Conservation (phyloP, 1,139 yeast genomes). For the Geotrichum citri-aurantii region DNA sequence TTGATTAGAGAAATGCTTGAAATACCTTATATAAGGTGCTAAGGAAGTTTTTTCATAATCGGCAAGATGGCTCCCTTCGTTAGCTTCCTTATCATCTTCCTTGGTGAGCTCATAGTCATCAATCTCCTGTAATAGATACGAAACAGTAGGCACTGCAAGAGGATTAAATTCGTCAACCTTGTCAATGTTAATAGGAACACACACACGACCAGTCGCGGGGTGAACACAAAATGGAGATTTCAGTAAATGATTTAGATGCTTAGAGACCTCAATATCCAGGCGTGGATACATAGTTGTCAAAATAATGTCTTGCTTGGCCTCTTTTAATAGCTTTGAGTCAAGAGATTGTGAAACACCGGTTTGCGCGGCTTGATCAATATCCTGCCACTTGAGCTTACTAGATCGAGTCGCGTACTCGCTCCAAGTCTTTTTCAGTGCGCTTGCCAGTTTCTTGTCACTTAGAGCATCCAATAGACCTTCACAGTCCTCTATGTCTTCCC, state of each 20-base stretch:
- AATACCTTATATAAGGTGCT: constrained; percentile 68
- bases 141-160: constrained; percentile 68
- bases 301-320: constrained; percentile 79
- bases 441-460: constrained; percentile 54
- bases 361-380: constrained; percentile 58
- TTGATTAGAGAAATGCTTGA: constrained; percentile 55
- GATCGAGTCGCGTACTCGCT: constrained; percentile 4
- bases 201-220: constrained; percentile 92
- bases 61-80: constrained; percentile 29
- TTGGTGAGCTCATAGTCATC: constrained; percentile 40
- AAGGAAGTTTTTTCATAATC: constrained; percentile 66
- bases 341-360: constrained; percentile 42
- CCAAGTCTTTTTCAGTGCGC: constrained; percentile 45
- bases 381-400: constrained; percentile 52
- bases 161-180: constrained; percentile 64
- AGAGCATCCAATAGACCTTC: constrained; percentile 55
- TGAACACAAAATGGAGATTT: constrained; percentile 98
- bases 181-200: constrained; percentile 82
- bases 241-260: constrained; percentile 82
- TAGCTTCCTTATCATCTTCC: constrained; percentile 35
- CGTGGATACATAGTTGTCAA: constrained; percentile 82
- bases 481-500: constrained; percentile 49
- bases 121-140: constrained; percentile 52
- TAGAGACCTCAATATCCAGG: constrained; percentile 87
- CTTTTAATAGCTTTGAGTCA: constrained; percentile 43